Base-by-base conservation (phyloP, 2,329 filamentous ascomycete species). In the Cyphellophora europaea region DNA sequence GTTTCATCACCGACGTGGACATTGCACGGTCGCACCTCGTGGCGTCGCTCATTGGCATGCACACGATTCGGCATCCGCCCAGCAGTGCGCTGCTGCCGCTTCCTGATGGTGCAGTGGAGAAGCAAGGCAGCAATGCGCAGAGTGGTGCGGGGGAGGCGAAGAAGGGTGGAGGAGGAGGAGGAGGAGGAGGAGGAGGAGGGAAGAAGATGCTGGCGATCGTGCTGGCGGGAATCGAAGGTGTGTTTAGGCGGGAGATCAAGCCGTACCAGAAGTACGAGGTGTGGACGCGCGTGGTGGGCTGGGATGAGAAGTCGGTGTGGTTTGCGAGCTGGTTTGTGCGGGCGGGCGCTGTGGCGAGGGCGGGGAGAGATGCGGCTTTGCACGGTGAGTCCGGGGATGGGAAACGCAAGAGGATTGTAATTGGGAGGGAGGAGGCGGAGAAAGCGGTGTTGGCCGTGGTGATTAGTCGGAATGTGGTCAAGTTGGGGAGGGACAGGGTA, bases 241-340 rank as follows among this genome's bases (percentile, higher is more conserved):
- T 67, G 47, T 89, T 87, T 61, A 77, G 77, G 57, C 65, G 69
- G 34, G 83, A 89, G 63, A 80, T 88, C 40, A 70, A 71, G 35
- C 74, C 79, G 0, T 80, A 77, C 50, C 67, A 77, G 52, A 57
- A 60, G 11, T 88, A 80, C 57, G 81, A 88, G 63, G 74, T 86
- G 61, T 83, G 81, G 73, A 77, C 69, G 15, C 70, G 77, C 28
- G 54, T 89, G n/a, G 66, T 86, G 13, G 61, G 66, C 42, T 89
- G 82, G 82, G 83, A 89, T 58, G 69, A 77, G 47, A 89, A 88
- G 61, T 89, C 83, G 83, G 51, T 87, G 40, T 87, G 83, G 56
- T 68, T 86, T 25, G 63, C 86, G 25, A 83, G 76, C 13, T 79
- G 84, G 53, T 87, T 82, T 47, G 71, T 88, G 6, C 72, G 63